Evolutionary conservation across 2,329 filamentous ascomycete genomes (phyloP).

Genomic region (Ophiostoma triangulosporum): DNA sequence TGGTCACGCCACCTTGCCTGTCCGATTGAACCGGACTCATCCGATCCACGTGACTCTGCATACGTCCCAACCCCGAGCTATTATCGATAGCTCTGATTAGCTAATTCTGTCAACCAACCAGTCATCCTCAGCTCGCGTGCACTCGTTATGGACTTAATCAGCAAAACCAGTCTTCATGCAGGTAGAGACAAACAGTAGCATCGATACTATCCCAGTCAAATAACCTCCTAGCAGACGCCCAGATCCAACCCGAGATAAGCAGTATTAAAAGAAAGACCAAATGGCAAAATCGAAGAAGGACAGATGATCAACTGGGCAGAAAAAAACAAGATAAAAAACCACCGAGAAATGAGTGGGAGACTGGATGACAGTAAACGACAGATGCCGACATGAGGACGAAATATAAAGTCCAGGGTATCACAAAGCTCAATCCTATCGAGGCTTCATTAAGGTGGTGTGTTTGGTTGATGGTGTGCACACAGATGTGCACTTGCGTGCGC

Average conservation of each 20-base stretch:
- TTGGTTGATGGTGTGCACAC: neutral
- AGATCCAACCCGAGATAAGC: neutral
- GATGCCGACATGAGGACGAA: neutral
- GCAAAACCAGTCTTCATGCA: neutral
- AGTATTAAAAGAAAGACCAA: neutral
- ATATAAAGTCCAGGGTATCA: constrained; percentile 9
- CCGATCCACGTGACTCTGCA: constrained; percentile 14
- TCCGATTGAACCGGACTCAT: constrained; percentile 9
- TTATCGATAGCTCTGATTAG: neutral
- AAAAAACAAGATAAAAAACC: neutral
- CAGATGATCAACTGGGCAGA: neutral
- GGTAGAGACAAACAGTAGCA: neutral
- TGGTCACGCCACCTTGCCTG: neutral
- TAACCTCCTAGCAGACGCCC: neutral
- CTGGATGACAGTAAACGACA: neutral
- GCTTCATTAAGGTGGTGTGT: neutral
- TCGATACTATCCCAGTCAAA: neutral
- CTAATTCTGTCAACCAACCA: neutral
- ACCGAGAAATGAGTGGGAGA: neutral
- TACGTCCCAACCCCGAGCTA: neutral
- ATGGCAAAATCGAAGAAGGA: neutral
- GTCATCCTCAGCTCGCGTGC: neutral
- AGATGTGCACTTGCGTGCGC: too few species aligned
- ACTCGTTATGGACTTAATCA: neutral
- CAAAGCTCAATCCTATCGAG: constrained; percentile 3